These are phyloP conservation scores for Trametes cubensis DNA, from an alignment of 768 basidiomycete species.

Conservation along the genomic window DNA sequence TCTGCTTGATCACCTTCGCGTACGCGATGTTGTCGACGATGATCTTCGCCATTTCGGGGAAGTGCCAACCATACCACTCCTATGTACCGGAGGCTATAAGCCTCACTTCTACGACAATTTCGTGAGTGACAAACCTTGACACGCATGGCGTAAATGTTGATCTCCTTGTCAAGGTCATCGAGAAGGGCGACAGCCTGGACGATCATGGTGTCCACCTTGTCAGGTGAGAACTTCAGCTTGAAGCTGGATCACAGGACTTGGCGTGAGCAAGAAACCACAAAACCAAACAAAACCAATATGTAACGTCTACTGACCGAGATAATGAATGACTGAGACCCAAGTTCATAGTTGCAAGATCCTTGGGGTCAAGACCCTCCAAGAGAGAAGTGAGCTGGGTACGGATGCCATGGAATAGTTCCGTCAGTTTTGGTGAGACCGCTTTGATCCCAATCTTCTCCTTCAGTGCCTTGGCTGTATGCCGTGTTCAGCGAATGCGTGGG, in stretches of 20 bases:
- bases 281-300: too few relatives aligned
- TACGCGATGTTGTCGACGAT: conserved; percentile 97
- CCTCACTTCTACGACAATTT: neutral
- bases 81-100: conserved; percentile 34
- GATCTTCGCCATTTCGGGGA: conserved; percentile 99
- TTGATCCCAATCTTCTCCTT: conserved; percentile 93
- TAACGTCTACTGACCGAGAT: conserved; percentile 63
- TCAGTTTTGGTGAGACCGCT: conserved; percentile 52
- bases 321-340: conserved; percentile 96
- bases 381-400: conserved; percentile 84
- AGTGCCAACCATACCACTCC: conserved; percentile 99
- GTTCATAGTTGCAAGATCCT: conserved; percentile 96
- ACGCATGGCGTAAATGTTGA: conserved; percentile 99
- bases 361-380: conserved; percentile 88
- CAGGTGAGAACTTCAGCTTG: conserved; percentile 99
- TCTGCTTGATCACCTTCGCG: conserved; percentile 87
- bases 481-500: neutral
- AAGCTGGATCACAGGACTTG: conserved; percentile 55
- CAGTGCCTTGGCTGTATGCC: conserved; percentile 71
- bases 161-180: conserved; percentile 99
- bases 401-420: conserved; percentile 95
- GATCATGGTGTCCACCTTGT: conserved; percentile 99
- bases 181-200: conserved; percentile 97
- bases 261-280: neutral
- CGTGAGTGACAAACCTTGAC: conserved; percentile 69